Percentiles rank a stretch among this genome's conserved stretches.
These are phyloP conservation scores for Diplosphaera chodatii DNA, from an alignment of 139 green algal genomes.

Conservation along the genomic window DNA sequence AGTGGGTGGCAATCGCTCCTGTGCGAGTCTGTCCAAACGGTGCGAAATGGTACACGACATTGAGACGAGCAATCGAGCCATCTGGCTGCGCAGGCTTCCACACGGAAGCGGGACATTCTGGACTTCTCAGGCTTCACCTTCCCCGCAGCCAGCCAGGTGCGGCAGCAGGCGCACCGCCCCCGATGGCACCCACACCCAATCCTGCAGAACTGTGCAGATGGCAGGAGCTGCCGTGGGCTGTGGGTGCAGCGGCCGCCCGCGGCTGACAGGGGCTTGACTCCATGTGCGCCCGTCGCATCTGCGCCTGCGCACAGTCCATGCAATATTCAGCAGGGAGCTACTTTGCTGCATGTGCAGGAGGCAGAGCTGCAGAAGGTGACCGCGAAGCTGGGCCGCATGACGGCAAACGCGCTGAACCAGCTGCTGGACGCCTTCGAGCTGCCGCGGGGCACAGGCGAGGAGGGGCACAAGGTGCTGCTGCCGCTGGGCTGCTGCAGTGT, in stretches of 20 bases:
- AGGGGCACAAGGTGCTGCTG: constrained; percentile 29
- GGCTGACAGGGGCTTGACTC: too few relatives aligned
- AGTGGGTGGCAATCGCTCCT: too few relatives aligned
- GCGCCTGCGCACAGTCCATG: background rate
- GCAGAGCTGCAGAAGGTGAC: constrained; percentile 39
- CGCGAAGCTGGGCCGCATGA: constrained; percentile 44
- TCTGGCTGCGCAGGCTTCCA: background rate
- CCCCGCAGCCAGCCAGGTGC: constrained; percentile 28
- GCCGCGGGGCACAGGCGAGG: constrained; percentile 35
- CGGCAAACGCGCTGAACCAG: constrained; percentile 37
- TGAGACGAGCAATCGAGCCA: background rate
- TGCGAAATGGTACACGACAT: background rate
- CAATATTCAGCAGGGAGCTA: background rate
- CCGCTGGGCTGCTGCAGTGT: too few relatives aligned
- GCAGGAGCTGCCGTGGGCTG: too few relatives aligned
- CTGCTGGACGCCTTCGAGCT: constrained; percentile 62
- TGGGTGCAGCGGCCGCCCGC: too few relatives aligned
- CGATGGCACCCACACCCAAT: too few relatives aligned
- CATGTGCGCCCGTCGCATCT: too few relatives aligned
- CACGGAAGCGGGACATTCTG: constrained; percentile 52
- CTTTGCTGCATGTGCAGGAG: constrained; percentile 16
- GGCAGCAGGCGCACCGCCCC: background rate
- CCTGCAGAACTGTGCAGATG: too few relatives aligned
- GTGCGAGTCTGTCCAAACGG: background rate
- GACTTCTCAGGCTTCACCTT: constrained; percentile 60